Conservation (phyloP, 495 filamentous ascomycete species). For the Cryomyces antarcticus region DNA sequence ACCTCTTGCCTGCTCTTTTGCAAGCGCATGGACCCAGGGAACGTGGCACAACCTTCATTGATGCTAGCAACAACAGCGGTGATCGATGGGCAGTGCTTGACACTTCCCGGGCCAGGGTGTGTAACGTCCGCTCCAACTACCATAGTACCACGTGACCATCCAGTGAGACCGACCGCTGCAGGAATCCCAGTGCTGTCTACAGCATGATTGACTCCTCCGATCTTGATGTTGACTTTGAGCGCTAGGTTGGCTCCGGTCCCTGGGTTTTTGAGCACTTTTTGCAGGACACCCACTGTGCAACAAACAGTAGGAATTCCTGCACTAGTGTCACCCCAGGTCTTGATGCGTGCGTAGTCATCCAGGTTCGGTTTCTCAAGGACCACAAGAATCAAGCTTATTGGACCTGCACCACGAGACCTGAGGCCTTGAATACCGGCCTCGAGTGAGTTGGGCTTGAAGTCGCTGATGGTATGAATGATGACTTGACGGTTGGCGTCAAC, state of each 20-base stretch:
- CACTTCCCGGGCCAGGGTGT: slow-evolving; percentile 57
- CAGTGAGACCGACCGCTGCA: not conserved
- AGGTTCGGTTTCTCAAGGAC: not conserved
- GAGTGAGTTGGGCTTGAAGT: too few species aligned
- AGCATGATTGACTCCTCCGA: slow-evolving; percentile 57
- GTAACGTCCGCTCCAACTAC: slow-evolving; percentile 76
- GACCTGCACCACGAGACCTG: too few species aligned
- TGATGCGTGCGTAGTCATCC: slow-evolving; percentile 40
- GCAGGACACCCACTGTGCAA: slow-evolving; percentile 24
- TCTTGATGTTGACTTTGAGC: slow-evolving; percentile 73
- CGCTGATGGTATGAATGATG: too few species aligned
- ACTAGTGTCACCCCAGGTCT: slow-evolving; percentile 41
- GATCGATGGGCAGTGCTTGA: slow-evolving; percentile 40
- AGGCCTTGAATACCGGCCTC: too few species aligned
- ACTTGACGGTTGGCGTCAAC: too few species aligned
- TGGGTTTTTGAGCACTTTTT: slow-evolving; percentile 25
- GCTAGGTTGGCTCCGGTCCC: slow-evolving; percentile 40
- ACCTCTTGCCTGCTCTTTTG: slow-evolving; percentile 15
- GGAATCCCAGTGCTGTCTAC: slow-evolving; percentile 18
- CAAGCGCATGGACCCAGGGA: slow-evolving; percentile 27
- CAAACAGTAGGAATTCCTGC: slow-evolving; percentile 35
- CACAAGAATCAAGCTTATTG: not conserved
- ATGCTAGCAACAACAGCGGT: slow-evolving; percentile 45
- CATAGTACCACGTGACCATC: slow-evolving; percentile 37
- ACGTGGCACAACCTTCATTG: slow-evolving; percentile 30